These are phyloP conservation scores for Populus trichocarpa DNA, from an alignment of 441 rosid genomes.

Conservation along the genomic window DNA sequence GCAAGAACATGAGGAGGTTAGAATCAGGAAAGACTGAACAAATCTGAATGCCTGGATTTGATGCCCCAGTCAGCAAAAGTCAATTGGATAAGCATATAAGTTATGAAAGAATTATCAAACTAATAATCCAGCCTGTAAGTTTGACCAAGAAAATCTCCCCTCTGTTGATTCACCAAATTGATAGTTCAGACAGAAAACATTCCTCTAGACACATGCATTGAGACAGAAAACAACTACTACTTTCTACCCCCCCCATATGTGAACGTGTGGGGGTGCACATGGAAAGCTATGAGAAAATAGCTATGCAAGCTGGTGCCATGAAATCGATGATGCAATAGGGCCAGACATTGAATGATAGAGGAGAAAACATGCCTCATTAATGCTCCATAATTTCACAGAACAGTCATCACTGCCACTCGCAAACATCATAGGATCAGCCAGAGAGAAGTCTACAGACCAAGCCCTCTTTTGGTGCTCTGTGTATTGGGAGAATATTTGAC, in stretches of 20 bases:
- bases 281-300: neutral
- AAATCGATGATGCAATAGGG: neutral
- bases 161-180: neutral
- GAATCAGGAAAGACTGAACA: neutral
- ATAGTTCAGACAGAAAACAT: neutral
- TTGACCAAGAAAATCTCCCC: neutral
- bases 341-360: conserved; percentile 10
- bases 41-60: neutral
- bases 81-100: neutral
- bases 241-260: neutral
- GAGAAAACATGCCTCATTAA: conserved; percentile 56
- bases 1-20: neutral
- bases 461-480: conserved; percentile 73
- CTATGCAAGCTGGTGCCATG: neutral
- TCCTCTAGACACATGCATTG: neutral
- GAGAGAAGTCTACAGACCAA: conserved; percentile 87
- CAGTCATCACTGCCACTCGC: conserved; percentile 94
- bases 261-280: neutral
- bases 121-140: neutral
- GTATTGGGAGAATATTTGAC: conserved; percentile 63
- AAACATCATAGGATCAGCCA: conserved; percentile 60
- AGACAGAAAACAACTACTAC: neutral
- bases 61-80: neutral
- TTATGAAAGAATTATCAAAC: neutral
- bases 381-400: conserved; percentile 79